Base-by-base conservation (phyloP, 345 rosid species). In the Nasturtium officinale region DNA sequence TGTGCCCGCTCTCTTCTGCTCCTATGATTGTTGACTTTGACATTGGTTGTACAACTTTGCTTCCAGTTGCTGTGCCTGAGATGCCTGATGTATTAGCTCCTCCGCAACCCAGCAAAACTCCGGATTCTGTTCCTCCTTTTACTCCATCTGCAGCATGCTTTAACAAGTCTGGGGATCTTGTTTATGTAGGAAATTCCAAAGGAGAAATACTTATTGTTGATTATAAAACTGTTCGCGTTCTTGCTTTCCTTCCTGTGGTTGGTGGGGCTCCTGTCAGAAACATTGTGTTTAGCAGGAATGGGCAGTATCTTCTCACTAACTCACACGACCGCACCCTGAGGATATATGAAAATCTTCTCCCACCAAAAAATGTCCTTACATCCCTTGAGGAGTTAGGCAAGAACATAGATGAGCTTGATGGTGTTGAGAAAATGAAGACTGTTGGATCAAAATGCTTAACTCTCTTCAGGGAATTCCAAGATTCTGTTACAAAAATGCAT, bases 121-220 rank as follows among this genome's bases (percentile, higher is more conserved):
- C 89, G 2, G 96, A 90, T 40, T 87, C 87, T 53, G 73, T 81
- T 74, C 85, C 86, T 15, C 78, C 88, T 75, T 87, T 83, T 80
- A 84, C 96, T 69, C 92, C 96, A 3, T 87, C 97, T 42, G 90
- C 96, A 42, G 98, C 99, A 3, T 96, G 99, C 83, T 96, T 92
- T 82, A 89, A 96, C 79, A 96, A 92, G 84, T 68, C 42, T 48
- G 99, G 99, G 52, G 97, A 96, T 87, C 84, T 96, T 65, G 90
- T 96, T 75, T 96, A 96, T 72, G 80, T 91, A 16, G 99, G 99
- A 12, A 96, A 92, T 63, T 89, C 98, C 5, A 96, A 87, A 82
- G 99, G 99, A 59, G 99, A 96, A 71, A 87, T 92, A 78, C 94
- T 96, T 75, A 72, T 96, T 55, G 77, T 90, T 40, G 99, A 96